A percentile compares a stretch with the other conserved stretches of the same genome.
Conservation (phyloP, 768 basidiomycete genomes). For the Mycena sanguinolenta region DNA sequence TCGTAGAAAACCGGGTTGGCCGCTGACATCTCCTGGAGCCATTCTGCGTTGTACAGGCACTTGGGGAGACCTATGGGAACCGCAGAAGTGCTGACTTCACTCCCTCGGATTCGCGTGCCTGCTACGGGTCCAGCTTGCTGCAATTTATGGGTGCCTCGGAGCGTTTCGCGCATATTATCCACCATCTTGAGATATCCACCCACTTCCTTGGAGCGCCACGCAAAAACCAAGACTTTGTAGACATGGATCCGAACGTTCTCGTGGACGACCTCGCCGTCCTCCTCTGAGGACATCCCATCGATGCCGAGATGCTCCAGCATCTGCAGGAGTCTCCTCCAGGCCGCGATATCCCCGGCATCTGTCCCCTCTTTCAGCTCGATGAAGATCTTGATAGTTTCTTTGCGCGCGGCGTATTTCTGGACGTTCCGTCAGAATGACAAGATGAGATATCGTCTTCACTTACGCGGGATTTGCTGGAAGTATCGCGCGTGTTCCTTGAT, state of each 20-base stretch:
- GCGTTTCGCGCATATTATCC: not conserved
- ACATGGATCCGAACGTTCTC: too few relatives aligned
- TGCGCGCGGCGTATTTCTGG: constrained; percentile 5
- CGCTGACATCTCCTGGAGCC: not conserved
- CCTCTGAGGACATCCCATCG: constrained; percentile 13
- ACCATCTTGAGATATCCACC: not conserved
- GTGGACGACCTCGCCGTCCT: not conserved
- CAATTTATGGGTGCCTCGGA: not conserved
- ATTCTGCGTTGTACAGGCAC: not conserved
- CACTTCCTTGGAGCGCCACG: not conserved
- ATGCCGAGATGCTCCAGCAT: constrained; percentile 6
- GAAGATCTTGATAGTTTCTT: not conserved
- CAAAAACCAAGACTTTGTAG: constrained; percentile 5
- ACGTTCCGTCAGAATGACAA: not conserved
- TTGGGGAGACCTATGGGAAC: constrained; percentile 4
- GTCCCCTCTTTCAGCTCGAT: not conserved
- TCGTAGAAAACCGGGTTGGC: not conserved
- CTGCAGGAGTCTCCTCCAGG: constrained; percentile 13
- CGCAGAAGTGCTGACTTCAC: not conserved
- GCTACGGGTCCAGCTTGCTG: not conserved
- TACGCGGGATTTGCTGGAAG: not conserved
- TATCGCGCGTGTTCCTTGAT: not conserved
- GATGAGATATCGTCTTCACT: not conserved
- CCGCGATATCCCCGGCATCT: not conserved
- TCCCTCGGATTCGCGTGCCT: not conserved